Evolutionary conservation across 148 eudicot species (phyloP), one percentile per base, ranked within the genome.

Genomic region (Polygonum aviculare): DNA sequence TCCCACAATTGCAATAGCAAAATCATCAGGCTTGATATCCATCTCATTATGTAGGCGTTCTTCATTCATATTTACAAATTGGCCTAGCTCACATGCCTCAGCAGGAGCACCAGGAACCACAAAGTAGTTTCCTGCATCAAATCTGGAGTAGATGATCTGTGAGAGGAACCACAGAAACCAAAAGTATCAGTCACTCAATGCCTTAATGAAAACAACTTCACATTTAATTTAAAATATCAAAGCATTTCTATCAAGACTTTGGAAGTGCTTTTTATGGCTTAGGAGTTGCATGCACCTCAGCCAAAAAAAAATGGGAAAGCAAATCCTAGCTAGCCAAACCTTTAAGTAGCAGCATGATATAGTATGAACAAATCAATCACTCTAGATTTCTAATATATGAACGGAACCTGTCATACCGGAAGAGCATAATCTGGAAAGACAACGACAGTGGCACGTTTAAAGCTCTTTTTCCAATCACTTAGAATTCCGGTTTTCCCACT

Each of bases 91-190:
- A 83, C 89, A 89, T 72, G 87, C 89, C 82, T 87, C 94, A 78
- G 81, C 79, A 33, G 96, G 96, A 82, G 91, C 77, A 44, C 97
- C 96, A 78, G 97, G 97, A 76, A 95, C 83, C 55, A 95, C 94
- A 76, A 86, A 83, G 83, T 84, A 95, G 83, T 95, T 95, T 80
- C 99, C 99, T 47, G 88, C 77, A 83, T 95, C 97, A 75, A 84
- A 84, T 63, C 80, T 69, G 67, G 99, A 89, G 85, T 95, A 93
- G 31, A 84, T 74, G 80, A 95, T 85, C 99, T 95, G 81, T 74
- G 76, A 47, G 82, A 39, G 18, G 39, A 83, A 33, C 78, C 49
- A 50, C 52, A 21, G 21, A 5, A 63, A 45, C 19, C 55, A 48
- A 76, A 35, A 40, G 16, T 67, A 36, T 67, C 72, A 67, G 72